Evolutionary conservation across 2,329 filamentous ascomycete species (phyloP).

Genomic region (Fusarium sp.): DNA sequence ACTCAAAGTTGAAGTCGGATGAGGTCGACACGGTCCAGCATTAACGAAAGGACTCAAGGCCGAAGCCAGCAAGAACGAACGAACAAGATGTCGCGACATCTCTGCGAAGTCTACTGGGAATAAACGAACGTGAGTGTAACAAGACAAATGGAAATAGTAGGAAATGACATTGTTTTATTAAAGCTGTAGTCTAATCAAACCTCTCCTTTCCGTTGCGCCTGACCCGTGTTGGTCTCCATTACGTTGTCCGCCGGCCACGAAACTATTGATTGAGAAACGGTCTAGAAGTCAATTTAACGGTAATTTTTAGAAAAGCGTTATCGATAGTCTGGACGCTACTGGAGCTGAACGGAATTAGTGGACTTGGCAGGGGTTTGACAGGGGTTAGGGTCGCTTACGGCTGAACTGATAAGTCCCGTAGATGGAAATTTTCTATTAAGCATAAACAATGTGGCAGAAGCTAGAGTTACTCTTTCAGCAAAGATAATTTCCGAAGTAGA

Average conservation of each 20-base stretch:
- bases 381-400: fast-evolving
- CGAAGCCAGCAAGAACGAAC: not conserved
- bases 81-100: not conserved
- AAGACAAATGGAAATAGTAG: not conserved
- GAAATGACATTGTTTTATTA: not conserved
- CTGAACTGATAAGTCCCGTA: fast-evolving
- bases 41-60: not conserved
- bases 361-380: not conserved
- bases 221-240: not conserved
- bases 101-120: not conserved
- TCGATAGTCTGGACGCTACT: not conserved
- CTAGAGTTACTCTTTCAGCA: not conserved
- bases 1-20: fast-evolving
- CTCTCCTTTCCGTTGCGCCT: not conserved
- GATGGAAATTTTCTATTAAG: not conserved
- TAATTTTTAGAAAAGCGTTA: not conserved
- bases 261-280: not conserved
- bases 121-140: not conserved
- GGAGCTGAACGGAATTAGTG: not conserved
- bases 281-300: not conserved
- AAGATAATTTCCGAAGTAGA: not conserved
- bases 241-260: too few species aligned
- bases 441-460: not conserved
- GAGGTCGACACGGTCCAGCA: not conserved
- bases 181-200: not conserved